Evolutionary conservation across 768 basidiomycete species (phyloP).

Genomic region (Coprinopsis sp.): DNA sequence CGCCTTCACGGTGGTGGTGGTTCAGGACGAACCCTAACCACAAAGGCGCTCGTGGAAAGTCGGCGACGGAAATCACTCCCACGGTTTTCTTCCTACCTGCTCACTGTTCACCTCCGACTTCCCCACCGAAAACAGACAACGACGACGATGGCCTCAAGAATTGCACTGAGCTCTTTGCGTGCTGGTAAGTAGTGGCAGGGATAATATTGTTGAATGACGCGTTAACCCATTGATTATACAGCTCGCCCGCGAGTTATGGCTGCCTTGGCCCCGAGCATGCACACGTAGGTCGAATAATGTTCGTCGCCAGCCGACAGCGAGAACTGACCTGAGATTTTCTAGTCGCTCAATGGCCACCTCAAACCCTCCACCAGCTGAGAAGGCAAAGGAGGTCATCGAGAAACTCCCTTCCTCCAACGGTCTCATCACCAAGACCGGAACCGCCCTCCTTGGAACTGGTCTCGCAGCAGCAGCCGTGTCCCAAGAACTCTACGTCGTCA

Average conservation of each 20-base stretch:
- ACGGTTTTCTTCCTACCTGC: slow-evolving; percentile 29
- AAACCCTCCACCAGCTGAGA: slow-evolving; percentile 73
- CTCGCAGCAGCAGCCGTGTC: slow-evolving; percentile 89
- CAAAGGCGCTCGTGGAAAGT: slow-evolving; percentile 31
- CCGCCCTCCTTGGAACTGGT: slow-evolving; percentile 87
- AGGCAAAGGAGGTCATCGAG: slow-evolving; percentile 87
- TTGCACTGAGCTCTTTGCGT: slow-evolving; percentile 61
- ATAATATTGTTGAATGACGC: neutral
- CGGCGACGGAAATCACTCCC: slow-evolving; percentile 35
- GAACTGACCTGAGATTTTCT: slow-evolving; percentile 12
- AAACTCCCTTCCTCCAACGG: slow-evolving; percentile 79
- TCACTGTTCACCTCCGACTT: slow-evolving; percentile 22
- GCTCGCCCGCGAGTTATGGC: slow-evolving; percentile 54
- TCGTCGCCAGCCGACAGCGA: slow-evolving; percentile 8
- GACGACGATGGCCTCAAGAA: slow-evolving; percentile 61
- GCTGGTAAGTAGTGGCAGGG: slow-evolving; percentile 40
- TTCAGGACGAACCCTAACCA: slow-evolving; percentile 28
- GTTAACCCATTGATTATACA: slow-evolving; percentile 19
- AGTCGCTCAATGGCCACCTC: slow-evolving; percentile 67
- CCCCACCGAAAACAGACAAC: slow-evolving; percentile 23
- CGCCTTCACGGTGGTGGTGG: slow-evolving; percentile 8
- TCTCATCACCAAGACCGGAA: slow-evolving; percentile 92
- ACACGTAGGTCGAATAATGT: slow-evolving; percentile 36
- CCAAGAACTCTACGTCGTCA: slow-evolving; percentile 95
- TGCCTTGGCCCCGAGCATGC: slow-evolving; percentile 39